Evolutionary conservation across 345 rosid genomes (phyloP).

Genomic region (Eucalyptus decipiens): DNA sequence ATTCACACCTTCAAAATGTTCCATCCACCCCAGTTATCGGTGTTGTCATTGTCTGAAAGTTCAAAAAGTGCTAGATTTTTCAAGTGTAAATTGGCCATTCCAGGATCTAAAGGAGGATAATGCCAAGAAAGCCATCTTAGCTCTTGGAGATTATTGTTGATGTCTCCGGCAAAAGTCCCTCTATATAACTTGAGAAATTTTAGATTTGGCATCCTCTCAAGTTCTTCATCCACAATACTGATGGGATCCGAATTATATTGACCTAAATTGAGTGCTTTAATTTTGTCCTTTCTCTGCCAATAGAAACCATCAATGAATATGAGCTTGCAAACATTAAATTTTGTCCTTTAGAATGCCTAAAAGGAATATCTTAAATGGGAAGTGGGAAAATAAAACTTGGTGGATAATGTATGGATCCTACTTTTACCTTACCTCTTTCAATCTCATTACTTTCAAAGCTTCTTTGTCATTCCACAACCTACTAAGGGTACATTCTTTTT

Average conservation of each 20-base stretch:
- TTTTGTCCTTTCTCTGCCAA: background rate
- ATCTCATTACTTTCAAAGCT: fast-evolving
- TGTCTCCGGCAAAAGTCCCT: background rate
- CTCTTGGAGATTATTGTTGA: background rate
- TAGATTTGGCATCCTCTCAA: background rate
- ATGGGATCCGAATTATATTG: background rate
- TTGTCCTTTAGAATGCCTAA: background rate
- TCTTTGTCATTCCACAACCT: no score
- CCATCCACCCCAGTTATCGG: background rate
- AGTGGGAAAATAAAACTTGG: background rate
- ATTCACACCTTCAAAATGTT: background rate
- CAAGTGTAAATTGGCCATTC: background rate
- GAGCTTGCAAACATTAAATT: background rate
- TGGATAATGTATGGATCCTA: no score
- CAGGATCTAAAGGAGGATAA: background rate
- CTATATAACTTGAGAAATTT: background rate
- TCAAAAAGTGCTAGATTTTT: background rate
- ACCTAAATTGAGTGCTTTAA: background rate
- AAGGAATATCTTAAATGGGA: background rate
- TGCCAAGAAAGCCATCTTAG: background rate
- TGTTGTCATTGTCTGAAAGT: fast-evolving
- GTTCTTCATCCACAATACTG: background rate
- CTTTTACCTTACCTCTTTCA: fast-evolving
- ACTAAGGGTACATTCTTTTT: no score
- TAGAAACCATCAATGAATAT: background rate